phyloP scores from a whole-genome alignment of 768 basidiomycete genomes.

The Mycena pura region DNA sequence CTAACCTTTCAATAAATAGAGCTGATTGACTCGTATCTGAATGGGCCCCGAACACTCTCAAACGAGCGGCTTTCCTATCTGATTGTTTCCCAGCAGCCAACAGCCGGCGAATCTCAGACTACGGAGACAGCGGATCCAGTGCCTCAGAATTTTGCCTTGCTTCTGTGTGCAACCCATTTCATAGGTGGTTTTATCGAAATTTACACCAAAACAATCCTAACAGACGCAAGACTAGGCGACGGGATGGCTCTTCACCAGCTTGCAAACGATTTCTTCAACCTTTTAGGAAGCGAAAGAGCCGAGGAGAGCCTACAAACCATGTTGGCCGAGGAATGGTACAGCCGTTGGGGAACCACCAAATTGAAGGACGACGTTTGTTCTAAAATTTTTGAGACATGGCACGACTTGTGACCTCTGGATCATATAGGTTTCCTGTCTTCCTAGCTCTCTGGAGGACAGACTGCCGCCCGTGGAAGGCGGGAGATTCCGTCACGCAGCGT shows the following conservation, averaged over 20 bases:
- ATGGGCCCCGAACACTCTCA: constrained; percentile 77
- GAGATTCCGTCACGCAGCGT: constrained; percentile 52
- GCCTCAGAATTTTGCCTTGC: constrained; percentile 62
- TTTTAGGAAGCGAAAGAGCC: constrained; percentile 53
- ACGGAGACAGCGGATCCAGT: no score
- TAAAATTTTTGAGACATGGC: no score
- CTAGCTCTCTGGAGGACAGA: constrained; percentile 57
- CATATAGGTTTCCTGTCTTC: constrained; percentile 29
- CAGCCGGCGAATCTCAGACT: constrained; percentile 22
- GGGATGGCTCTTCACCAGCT: constrained; percentile 87
- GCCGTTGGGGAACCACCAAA: constrained; percentile 30
- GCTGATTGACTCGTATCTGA: constrained; percentile 74
- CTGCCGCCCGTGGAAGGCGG: constrained; percentile 43
- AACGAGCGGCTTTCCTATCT: constrained; percentile 71
- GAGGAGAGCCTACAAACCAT: constrained; percentile 38
- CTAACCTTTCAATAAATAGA: constrained; percentile 45
- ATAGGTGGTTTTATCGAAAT: constrained; percentile 45
- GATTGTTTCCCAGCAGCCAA: constrained; percentile 48
- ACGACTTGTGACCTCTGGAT: no score
- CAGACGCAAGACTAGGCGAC: constrained; percentile 49
- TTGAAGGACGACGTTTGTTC: constrained; percentile 29
- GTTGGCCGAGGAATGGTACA: constrained; percentile 41
- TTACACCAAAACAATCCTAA: background rate
- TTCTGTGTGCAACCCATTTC: constrained; percentile 82
- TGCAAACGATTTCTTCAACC: constrained; percentile 78